phyloP scores from a whole-genome alignment of 75 land plant genomes.

The Pinus tabuliformis region DNA sequence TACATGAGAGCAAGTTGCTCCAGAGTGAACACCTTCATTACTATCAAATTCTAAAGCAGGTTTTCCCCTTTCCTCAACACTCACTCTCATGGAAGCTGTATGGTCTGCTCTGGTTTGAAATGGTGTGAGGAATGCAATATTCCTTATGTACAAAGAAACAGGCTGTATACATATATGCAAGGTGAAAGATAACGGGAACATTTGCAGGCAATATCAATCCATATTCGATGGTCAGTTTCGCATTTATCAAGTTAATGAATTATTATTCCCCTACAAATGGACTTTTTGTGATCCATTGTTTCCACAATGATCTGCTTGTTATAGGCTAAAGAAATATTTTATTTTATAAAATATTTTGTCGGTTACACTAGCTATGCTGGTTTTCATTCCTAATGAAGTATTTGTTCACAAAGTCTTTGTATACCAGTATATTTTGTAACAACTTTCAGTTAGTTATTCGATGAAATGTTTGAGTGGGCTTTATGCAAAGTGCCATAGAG shows the following conservation, averaged over 20 bases:
- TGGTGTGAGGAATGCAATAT: constrained; percentile 12
- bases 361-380: no score
- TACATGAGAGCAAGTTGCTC: constrained; percentile 11
- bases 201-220: constrained; percentile 4
- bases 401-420: no score
- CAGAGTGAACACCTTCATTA: not conserved
- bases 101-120: constrained; percentile 3
- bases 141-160: constrained; percentile 8
- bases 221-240: not conserved
- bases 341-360: not conserved
- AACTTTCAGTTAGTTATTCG: no score
- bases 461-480: no score
- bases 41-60: not conserved
- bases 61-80: not conserved
- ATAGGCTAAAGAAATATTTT: not conserved
- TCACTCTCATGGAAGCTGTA: constrained; percentile 3
- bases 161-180: constrained; percentile 1
- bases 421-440: no score
- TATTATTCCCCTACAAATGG: not conserved
- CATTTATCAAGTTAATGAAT: not conserved
- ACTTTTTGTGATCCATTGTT: not conserved
- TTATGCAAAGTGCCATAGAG: no score
- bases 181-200: constrained; percentile 3
- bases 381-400: no score
- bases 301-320: not conserved